Evolutionary conservation across 1,284 basidiomycete genomes (phyloP).

Genomic region (Amylostereum areolatum): DNA sequence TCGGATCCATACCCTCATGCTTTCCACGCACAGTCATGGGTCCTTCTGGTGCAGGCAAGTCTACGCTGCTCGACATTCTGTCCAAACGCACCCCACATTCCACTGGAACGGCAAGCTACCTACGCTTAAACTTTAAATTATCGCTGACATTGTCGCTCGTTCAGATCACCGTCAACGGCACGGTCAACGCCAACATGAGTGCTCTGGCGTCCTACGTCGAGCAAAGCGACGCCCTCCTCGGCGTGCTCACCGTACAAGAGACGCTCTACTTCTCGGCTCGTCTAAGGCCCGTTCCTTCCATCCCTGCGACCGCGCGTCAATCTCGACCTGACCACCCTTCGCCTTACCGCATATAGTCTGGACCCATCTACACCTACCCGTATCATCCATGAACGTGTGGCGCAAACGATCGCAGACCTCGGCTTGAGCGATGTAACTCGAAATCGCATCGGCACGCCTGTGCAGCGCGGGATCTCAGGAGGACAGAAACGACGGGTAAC

Average conservation of each 20-base stretch:
- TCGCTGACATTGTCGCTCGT: neutral
- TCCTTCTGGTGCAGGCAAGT: constrained; percentile 44
- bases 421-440: constrained; percentile 52
- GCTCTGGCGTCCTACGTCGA: constrained; percentile 47
- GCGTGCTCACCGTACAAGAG: constrained; percentile 59
- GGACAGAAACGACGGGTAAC: constrained; percentile 64
- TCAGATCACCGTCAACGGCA: constrained; percentile 14
- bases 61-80: constrained; percentile 36
- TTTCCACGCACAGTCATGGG: constrained; percentile 35
- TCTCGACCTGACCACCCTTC: no score
- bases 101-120: constrained; percentile 26
- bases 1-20: constrained; percentile 5
- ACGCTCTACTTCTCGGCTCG: constrained; percentile 55
- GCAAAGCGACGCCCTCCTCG: constrained; percentile 54
- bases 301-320: no score
- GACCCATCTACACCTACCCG: constrained; percentile 34
- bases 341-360: constrained; percentile 32
- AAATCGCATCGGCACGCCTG: constrained; percentile 50
- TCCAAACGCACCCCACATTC: constrained; percentile 32
- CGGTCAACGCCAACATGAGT: constrained; percentile 15
- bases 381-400: constrained; percentile 42
- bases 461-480: constrained; percentile 57
- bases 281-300: constrained; percentile 33
- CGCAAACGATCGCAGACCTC: constrained; percentile 48
- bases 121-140: constrained; percentile 13